Base-by-base conservation (phyloP, 441 rosid genomes). In the Isatis lusitanica region DNA sequence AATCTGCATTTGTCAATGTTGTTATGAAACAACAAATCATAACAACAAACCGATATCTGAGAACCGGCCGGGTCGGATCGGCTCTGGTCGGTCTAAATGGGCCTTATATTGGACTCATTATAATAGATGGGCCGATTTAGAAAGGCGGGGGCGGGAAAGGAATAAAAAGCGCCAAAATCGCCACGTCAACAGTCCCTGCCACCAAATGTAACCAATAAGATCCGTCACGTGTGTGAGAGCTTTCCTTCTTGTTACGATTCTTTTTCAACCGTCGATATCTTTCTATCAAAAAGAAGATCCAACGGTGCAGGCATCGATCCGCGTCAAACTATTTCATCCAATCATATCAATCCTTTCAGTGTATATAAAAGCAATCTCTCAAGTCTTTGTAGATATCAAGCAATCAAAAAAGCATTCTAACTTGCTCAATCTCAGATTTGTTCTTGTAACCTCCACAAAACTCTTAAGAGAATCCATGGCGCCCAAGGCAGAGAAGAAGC, bases 401-500 rank as follows among this genome's bases (percentile, higher is more conserved):
- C 47, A 48, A 58, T 0, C 4, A 10, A 33, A 18, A 58, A 18
- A 58, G 24, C 35, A 17, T 10, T 26, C 39, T 46, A 7, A 13
- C 4, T 5, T 12, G 17, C 43, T 15, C 40, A 5, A 35, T 46
- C 73, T 70, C 46, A 56, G 71, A 76, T 70, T 66, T 24, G 58
- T 15, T 6, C 60, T 39, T 0, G 51, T 8, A 0, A 46, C 48
- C 33, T 9, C 53, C 28, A 74, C 35, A 57, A 17, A 38, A 17
- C 55, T 39, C 61, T 6, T 2, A 35, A 48, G 53, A 9, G 10
- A 51, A 66, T 52, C 71, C 0, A 78, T 78, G 81, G 81, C 81
- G 50, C 81, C 81, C 0, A 78, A 74, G 13, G 75, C 73, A 68
- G 81, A 78, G 71, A 78, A 78, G 75, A 78, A 74, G 38, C 81